These are phyloP conservation scores for Cryptococcus floricola DNA, from an alignment of 1,284 basidiomycete genomes.

Conservation along the genomic window DNA sequence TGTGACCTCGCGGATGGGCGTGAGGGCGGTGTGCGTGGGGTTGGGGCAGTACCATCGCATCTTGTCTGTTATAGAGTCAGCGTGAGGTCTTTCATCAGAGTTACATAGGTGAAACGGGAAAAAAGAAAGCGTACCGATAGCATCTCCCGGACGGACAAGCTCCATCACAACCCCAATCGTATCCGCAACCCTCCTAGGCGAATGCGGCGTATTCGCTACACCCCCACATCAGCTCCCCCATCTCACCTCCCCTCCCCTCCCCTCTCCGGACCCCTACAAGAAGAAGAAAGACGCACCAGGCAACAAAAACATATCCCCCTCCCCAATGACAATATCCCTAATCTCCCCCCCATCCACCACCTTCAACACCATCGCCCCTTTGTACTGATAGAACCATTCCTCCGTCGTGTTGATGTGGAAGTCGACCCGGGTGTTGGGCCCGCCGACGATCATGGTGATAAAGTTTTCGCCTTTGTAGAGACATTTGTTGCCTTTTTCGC, in stretches of 20 bases:
- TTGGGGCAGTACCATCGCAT: conserved; percentile 88
- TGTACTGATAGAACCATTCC: conserved; percentile 96
- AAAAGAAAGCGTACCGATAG: conserved; percentile 44
- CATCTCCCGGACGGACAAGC: conserved; percentile 66
- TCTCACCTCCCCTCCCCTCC: neutral
- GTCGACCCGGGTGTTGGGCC: conserved; percentile 85
- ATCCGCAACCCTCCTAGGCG: conserved; percentile 82
- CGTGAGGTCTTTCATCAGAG: no score
- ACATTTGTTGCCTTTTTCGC: conserved; percentile 65
- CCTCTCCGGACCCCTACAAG: neutral
- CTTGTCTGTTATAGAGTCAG: conserved; percentile 58
- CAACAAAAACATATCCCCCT: conserved; percentile 94
- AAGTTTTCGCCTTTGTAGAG: conserved; percentile 80
- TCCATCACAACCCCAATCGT: conserved; percentile 95
- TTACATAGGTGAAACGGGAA: neutral
- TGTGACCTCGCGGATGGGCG: conserved; percentile 76
- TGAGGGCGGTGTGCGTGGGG: conserved; percentile 64
- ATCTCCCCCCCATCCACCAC: conserved; percentile 84
- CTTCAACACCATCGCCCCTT: conserved; percentile 82
- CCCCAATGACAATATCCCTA: conserved; percentile 79
- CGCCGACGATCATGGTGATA: conserved; percentile 86
- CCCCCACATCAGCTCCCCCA: neutral
- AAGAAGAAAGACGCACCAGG: conserved; percentile 62
- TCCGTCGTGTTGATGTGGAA: conserved; percentile 93
- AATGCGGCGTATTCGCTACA: conserved; percentile 88